Base-by-base conservation (phyloP, 1,139 yeast genomes). In the Protomyces inundatus region DNA sequence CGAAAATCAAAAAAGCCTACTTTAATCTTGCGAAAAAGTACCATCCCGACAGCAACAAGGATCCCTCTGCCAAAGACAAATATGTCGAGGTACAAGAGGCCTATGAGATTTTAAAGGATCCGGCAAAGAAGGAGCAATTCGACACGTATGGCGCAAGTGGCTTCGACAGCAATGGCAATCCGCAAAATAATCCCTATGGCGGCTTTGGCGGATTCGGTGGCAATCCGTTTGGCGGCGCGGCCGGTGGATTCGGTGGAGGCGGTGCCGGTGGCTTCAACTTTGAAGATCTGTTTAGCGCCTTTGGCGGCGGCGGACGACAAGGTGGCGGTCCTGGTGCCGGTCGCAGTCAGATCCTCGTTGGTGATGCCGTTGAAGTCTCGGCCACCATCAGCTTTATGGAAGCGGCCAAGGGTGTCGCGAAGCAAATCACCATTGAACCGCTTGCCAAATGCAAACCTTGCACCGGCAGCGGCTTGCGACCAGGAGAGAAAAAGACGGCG, bases 1-100 rank as follows among this genome's bases (percentile, higher is more conserved):
- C 88, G 42, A 95, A 90, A 42, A 91, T 93, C 76, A 93, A 93
- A 75, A 90, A 90, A 76, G 95, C 97, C 5, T 93, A 93, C 77
- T 90, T 90, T 74, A 57, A 60, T 72, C 79, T 93, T 68, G 98
- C 97, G 32, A 95, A 95, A 75, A 84, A 93, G 75, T 89, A 80
- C 75, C 99, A 93, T 76, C 99, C 99, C 0, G 99, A 93, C 77
- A 89, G 93, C 61, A 93, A 93, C 76, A 93, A 93, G 75, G 97
- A 88, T 69, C 82, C 84, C 48, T 95, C 83, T 37, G 95, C 98
- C 0, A 96, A 91, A 70, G 84, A 85, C 72, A 85, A 84, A 74
- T 93, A 93, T 77, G 98, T 93, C 73, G 90, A 89, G 72, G 83
- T 93, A 69, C 98, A 93, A 74, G 95, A 89, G 68, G 95, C 97